These are phyloP conservation scores for Macroventuria anomochaeta DNA, from an alignment of 2,329 filamentous ascomycete genomes.

Conservation along the genomic window DNA sequence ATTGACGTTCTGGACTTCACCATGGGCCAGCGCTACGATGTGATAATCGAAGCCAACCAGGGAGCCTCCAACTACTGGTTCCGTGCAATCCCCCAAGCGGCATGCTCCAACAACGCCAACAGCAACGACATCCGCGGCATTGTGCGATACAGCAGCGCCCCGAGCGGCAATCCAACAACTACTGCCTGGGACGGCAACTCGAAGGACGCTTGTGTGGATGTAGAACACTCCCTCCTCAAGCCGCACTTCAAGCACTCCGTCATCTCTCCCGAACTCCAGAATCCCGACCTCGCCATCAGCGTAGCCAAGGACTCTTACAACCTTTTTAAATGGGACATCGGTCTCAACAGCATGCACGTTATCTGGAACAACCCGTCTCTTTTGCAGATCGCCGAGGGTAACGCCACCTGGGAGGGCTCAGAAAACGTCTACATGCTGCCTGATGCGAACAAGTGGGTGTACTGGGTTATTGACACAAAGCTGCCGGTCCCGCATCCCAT, in stretches of 20 bases:
- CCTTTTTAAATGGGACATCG: slow-evolving; percentile 40
- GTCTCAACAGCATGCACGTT: slow-evolving; percentile 53
- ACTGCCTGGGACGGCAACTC: slow-evolving; percentile 28
- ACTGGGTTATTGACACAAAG: slow-evolving; percentile 48
- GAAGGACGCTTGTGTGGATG: slow-evolving; percentile 46
- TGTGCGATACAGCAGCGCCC: slow-evolving; percentile 43
- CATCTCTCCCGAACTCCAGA: slow-evolving; percentile 8
- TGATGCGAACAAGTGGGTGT: slow-evolving; percentile 46
- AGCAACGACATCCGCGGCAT: slow-evolving; percentile 45
- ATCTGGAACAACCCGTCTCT: slow-evolving; percentile 57
- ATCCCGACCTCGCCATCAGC: slow-evolving; percentile 24
- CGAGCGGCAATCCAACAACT: slow-evolving; percentile 40
- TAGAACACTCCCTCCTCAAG: slow-evolving; percentile 31
- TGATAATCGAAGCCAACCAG: slow-evolving; percentile 36
- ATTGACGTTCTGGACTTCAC: slow-evolving; percentile 37
- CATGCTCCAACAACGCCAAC: slow-evolving; percentile 30
- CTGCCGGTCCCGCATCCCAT: slow-evolving; percentile 48
- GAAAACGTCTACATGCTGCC: slow-evolving; percentile 34
- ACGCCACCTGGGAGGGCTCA: slow-evolving; percentile 20
- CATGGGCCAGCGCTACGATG: slow-evolving; percentile 41
- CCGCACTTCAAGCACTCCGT: slow-evolving; percentile 24
- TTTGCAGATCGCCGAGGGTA: slow-evolving; percentile 40
- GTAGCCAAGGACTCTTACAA: slow-evolving; percentile 15
- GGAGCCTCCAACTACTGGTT: slow-evolving; percentile 32
- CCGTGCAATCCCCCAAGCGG: slow-evolving; percentile 26